Evolutionary conservation across 371 early-diverging fungal species (phyloP).

Genomic region (Apophysomyces variabilis): DNA sequence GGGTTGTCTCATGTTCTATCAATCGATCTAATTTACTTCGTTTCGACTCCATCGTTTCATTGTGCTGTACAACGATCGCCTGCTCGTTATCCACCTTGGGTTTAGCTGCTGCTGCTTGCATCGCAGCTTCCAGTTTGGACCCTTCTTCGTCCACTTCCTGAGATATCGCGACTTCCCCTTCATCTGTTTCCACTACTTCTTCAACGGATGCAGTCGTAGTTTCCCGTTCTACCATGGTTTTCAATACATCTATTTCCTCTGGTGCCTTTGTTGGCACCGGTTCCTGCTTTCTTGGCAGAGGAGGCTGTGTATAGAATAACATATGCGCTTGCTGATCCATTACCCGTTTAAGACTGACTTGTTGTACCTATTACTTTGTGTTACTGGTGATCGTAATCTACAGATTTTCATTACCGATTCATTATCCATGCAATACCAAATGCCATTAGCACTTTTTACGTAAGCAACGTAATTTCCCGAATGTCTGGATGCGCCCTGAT

Average conservation of each 20-base stretch:
- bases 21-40: conserved; percentile 56
- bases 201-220: background rate
- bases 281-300: conserved; percentile 24
- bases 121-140: conserved; percentile 31
- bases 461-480: conserved; percentile 87
- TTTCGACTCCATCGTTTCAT: conserved; percentile 59
- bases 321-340: conserved; percentile 77
- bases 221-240: conserved; percentile 19
- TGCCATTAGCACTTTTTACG: conserved; percentile 79
- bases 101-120: conserved; percentile 44
- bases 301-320: conserved; percentile 71
- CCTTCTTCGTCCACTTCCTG: conserved; percentile 36
- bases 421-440: conserved; percentile 87
- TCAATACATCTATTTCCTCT: conserved; percentile 1
- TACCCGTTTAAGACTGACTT: conserved; percentile 76
- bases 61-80: conserved; percentile 55
- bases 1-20: conserved; percentile 49
- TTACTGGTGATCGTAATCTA: background rate
- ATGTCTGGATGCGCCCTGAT: conserved; percentile 72
- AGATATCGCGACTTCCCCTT: conserved; percentile 12
- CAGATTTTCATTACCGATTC: conserved; percentile 55
- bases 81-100: conserved; percentile 32
- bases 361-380: conserved; percentile 47
- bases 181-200: conserved; percentile 18
- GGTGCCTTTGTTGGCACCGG: conserved; percentile 14